Conservation (phyloP, 2,329 filamentous ascomycete species). For the Sporothrix euskadiensis region DNA sequence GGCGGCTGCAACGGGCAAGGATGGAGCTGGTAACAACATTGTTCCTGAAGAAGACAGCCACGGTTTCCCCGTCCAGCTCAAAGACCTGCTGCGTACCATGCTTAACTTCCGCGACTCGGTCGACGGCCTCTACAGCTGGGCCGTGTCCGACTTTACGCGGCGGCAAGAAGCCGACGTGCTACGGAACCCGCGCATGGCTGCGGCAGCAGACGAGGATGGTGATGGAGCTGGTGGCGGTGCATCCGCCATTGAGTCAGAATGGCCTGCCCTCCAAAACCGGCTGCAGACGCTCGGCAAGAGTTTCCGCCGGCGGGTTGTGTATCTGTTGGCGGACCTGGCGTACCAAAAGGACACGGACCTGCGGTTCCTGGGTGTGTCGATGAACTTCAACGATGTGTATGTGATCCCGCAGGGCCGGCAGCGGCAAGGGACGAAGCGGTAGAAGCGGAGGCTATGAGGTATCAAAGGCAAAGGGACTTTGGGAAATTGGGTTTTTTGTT, state of each 20-base stretch:
- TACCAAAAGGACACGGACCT: constrained; percentile 95
- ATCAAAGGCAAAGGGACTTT: neutral
- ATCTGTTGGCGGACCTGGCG: constrained; percentile 83
- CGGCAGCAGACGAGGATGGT: constrained; percentile 34
- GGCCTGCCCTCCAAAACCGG: constrained; percentile 73
- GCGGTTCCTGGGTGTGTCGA: constrained; percentile 91
- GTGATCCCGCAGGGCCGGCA: constrained; percentile 44
- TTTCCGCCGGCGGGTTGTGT: constrained; percentile 75
- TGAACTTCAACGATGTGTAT: constrained; percentile 99
- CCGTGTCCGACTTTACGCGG: constrained; percentile 87
- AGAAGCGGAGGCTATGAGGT: neutral
- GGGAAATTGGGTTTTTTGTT: neutral
- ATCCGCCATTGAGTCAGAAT: constrained; percentile 63
- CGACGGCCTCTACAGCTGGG: constrained; percentile 91
- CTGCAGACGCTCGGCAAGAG: constrained; percentile 70
- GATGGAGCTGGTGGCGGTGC: constrained; percentile 59
- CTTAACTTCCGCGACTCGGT: constrained; percentile 90
- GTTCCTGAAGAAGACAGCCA: constrained; percentile 62
- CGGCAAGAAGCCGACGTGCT: constrained; percentile 78
- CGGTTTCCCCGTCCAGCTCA: constrained; percentile 85
- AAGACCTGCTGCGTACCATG: constrained; percentile 92
- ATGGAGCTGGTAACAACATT: constrained; percentile 38
- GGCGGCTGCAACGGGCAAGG: constrained; percentile 60
- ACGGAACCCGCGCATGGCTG: constrained; percentile 48
- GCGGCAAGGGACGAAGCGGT: constrained; percentile 26